Conservation (phyloP, 1,284 basidiomycete species). For the Coriolopsis trogii region DNA sequence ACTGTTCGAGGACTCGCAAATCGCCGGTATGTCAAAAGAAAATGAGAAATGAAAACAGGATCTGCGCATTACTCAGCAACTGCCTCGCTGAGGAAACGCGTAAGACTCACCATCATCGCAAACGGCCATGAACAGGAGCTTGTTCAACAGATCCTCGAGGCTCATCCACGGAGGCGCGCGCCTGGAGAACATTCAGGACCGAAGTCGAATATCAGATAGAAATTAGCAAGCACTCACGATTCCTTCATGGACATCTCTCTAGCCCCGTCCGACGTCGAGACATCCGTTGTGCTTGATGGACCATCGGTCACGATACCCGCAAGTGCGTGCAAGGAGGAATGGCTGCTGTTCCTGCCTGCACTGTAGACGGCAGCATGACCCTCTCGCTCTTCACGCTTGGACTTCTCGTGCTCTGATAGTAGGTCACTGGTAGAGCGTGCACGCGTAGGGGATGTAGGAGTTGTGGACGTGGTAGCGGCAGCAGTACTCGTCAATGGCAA, state of each 20-base stretch:
- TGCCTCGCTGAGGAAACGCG: background rate
- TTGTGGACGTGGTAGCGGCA: slow-evolving; percentile 17
- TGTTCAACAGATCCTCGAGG: slow-evolving; percentile 75
- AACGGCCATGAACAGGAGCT: slow-evolving; percentile 60
- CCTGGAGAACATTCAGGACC: slow-evolving; percentile 35
- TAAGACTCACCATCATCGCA: slow-evolving; percentile 71
- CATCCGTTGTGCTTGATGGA: slow-evolving; percentile 18
- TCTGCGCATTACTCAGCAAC: slow-evolving; percentile 46
- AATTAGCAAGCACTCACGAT: slow-evolving; percentile 30
- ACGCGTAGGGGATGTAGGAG: slow-evolving; percentile 47
- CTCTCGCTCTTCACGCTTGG: slow-evolving; percentile 35
- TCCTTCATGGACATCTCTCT: slow-evolving; percentile 30
- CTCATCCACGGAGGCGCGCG: slow-evolving; percentile 72
- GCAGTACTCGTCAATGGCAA: slow-evolving; percentile 13
- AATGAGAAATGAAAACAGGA: slow-evolving; percentile 73
- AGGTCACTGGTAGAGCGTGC: slow-evolving; percentile 61
- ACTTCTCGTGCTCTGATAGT: slow-evolving; percentile 49
- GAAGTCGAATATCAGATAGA: background rate
- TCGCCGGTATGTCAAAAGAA: slow-evolving; percentile 78
- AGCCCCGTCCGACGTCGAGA: slow-evolving; percentile 20
- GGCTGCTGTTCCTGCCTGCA: slow-evolving; percentile 22
- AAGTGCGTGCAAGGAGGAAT: slow-evolving; percentile 23
- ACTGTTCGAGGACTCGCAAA: slow-evolving; percentile 76
- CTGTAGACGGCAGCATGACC: slow-evolving; percentile 21
- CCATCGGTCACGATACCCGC: slow-evolving; percentile 13